A percentile compares a stretch with the other conserved stretches of the same genome.
phyloP scores from a whole-genome alignment of 1,284 basidiomycete genomes.

The Marasmius fiardii region DNA sequence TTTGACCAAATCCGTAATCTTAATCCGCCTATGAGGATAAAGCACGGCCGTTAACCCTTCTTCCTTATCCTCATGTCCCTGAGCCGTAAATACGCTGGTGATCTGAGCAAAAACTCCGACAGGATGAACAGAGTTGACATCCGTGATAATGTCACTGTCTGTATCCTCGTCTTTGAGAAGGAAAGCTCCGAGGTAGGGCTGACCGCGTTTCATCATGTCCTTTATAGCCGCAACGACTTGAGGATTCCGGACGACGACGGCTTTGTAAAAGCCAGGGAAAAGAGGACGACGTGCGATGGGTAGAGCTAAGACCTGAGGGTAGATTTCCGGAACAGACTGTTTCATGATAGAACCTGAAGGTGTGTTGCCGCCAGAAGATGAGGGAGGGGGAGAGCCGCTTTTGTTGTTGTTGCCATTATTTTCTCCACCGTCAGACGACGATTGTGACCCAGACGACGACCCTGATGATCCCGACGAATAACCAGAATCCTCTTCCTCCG shows the following conservation, averaged over 20 bases:
- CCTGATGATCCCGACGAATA: conserved; percentile 8
- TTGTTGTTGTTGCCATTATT: neutral
- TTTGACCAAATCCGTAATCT: conserved; percentile 85
- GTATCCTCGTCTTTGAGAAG: conserved; percentile 92
- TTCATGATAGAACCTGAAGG: conserved; percentile 68
- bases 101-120: conserved; percentile 99
- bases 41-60: conserved; percentile 92
- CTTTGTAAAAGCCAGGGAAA: conserved; percentile 98
- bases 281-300: conserved; percentile 95
- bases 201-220: conserved; percentile 95
- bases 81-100: conserved; percentile 87
- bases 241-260: conserved; percentile 89
- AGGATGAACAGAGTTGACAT: conserved; percentile 84
- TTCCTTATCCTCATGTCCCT: conserved; percentile 65
- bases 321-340: conserved; percentile 82
- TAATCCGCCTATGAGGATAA: conserved; percentile 93
- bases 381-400: conserved; percentile 25
- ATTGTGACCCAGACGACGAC: too few species aligned
- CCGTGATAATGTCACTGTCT: conserved; percentile 92
- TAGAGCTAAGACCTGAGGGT: conserved; percentile 93
- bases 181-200: conserved; percentile 98
- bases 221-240: conserved; percentile 93
- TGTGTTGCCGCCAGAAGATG: conserved; percentile 29
- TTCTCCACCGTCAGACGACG: conserved; percentile 10
- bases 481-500: conserved; percentile 7